Evolutionary conservation across 2,329 filamentous ascomycete species (phyloP).

Genomic region (Eutypella sp.): DNA sequence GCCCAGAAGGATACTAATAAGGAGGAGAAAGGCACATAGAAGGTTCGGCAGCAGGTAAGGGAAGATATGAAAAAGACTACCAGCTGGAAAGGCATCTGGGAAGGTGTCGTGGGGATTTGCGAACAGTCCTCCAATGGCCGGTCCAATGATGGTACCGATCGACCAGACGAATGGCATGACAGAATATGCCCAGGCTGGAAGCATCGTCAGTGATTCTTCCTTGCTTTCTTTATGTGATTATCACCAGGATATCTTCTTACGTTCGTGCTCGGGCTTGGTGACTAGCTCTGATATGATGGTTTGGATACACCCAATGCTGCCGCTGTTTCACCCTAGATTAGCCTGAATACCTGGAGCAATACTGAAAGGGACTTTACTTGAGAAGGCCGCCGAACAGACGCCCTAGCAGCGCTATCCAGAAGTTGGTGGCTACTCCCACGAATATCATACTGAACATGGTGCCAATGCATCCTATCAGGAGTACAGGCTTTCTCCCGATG

Average conservation of each 20-base stretch:
- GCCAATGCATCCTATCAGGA: constrained; percentile 74
- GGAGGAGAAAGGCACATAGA: constrained; percentile 70
- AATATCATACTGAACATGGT: constrained; percentile 79
- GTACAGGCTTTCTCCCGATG: constrained; percentile 78
- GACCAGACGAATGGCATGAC: constrained; percentile 95
- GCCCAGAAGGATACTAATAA: constrained; percentile 75
- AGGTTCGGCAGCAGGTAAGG: constrained; percentile 89
- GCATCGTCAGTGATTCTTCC: constrained; percentile 17
- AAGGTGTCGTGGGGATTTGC: constrained; percentile 72
- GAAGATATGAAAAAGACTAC: constrained; percentile 68
- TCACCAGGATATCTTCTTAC: constrained; percentile 40
- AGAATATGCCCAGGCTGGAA: constrained; percentile 71
- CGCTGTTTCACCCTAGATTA: no score
- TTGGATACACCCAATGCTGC: constrained; percentile 86
- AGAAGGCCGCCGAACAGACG: constrained; percentile 74
- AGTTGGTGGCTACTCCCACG: constrained; percentile 76
- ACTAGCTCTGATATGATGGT: constrained; percentile 91
- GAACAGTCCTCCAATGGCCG: constrained; percentile 82
- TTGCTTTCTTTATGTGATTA: neutral
- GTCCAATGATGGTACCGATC: constrained; percentile 83
- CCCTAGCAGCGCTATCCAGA: constrained; percentile 76
- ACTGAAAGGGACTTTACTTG: no score
- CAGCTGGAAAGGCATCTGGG: constrained; percentile 62
- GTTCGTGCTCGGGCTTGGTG: constrained; percentile 78
- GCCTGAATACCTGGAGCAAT: no score